These are phyloP conservation scores for Sparassis latifolia DNA, from an alignment of 1,284 basidiomycete genomes.

Conservation along the genomic window DNA sequence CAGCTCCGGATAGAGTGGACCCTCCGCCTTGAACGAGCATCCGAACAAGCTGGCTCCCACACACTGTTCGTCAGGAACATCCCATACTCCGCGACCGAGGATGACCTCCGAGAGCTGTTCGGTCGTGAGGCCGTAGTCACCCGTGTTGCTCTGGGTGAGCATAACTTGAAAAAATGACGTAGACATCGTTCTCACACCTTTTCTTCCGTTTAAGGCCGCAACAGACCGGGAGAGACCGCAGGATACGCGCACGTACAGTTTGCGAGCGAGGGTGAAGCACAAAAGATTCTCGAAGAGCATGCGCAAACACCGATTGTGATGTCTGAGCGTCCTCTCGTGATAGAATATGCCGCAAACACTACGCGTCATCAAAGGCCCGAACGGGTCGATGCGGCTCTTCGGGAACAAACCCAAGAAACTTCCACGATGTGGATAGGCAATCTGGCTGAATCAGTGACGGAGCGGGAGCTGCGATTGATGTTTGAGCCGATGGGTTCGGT, in stretches of 20 bases:
- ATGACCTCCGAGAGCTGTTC: slow-evolving; percentile 2
- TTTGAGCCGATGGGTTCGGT: neutral
- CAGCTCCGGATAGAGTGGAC: slow-evolving; percentile 1
- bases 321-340: no score
- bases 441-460: neutral
- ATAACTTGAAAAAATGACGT: neutral
- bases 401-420: neutral
- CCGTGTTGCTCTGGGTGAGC: slow-evolving; percentile 2
- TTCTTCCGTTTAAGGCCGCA: no score
- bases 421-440: slow-evolving; percentile 5
- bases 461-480: slow-evolving; percentile 3
- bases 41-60: neutral
- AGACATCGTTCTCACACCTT: no score
- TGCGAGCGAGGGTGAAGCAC: slow-evolving; percentile 1
- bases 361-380: no score
- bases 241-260: slow-evolving; percentile 8
- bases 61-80: slow-evolving; percentile 8
- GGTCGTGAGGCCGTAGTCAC: neutral
- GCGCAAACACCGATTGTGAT: no score
- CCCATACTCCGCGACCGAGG: neutral
- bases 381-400: no score
- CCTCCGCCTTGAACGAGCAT: neutral
- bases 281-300: neutral
- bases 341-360: no score
- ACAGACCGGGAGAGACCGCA: neutral